Base-by-base conservation (phyloP, 352 stramenopile genomes). In the Globisporangium parvum region DNA sequence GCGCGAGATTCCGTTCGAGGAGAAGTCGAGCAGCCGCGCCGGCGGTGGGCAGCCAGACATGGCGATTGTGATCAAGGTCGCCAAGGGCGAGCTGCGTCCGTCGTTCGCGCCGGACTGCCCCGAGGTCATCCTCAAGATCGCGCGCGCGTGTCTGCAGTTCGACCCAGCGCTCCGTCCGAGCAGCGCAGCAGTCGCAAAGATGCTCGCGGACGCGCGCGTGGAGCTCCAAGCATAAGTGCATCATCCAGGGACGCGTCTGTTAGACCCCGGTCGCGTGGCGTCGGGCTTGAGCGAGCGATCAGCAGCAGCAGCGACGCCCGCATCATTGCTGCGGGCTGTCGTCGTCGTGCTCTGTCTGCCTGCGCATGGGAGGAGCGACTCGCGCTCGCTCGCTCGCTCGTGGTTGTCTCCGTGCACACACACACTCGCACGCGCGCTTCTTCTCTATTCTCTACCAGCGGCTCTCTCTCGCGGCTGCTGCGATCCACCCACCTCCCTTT, bases 1-100 rank as follows among this genome's bases (percentile, higher is more conserved):
- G 58, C 85, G 76, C 46, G 82, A 91, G 70, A 93, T 95, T 53
- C 85, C 85, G 51, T 95, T 92, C 53, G 82, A 93, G 59, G 80
- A 91, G 65, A 88, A 92, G 66, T 85, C 80, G 63, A 80, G 68
- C 59, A 90, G 76, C 55, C 79, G 68, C 51, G 76, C 69, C 3
- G 73, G 65, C 2, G 66, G 65, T 41, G 76, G 77, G 18, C 71
- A 70, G 23, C 81, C 80, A 0, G 81, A 91, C 64, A 91, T 93
- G 79, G 82, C 80, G 55, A 86, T 93, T 59, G 80, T 93, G 35
- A 64, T 75, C 66, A 86, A 81, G 66, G 81, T 93, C 28, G 82
- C 84, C 45, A 89, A 90, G 69, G 81, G 73, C 48, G 81, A 92
- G 70, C 62, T 94, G 41, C 73, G 79, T 51, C 85, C 85, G 66